Evolutionary conservation across 2,329 filamentous ascomycete species (phyloP).

Genomic region (Cadophora sp.): DNA sequence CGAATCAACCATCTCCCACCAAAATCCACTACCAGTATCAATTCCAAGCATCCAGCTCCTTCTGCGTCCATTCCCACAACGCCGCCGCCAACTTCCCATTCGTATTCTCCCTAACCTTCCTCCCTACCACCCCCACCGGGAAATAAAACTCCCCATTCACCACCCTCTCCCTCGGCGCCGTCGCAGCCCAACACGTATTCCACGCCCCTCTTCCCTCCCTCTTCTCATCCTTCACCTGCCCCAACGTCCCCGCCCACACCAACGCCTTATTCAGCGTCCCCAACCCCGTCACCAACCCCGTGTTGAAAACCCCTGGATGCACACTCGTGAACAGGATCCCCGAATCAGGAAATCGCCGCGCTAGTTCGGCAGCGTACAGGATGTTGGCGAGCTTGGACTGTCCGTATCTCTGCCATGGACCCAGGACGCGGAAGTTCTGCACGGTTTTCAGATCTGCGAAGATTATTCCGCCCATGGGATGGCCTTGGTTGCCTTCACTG

Average conservation of each 20-base stretch:
- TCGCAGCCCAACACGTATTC: conserved; percentile 50
- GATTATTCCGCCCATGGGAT: background rate
- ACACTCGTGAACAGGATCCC: conserved; percentile 47
- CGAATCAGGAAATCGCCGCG: conserved; percentile 44
- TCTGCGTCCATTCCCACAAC: conserved; percentile 36
- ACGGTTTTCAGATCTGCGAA: background rate
- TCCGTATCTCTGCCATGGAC: conserved; percentile 49
- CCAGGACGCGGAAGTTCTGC: conserved; percentile 28
- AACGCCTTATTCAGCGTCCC: conserved; percentile 6
- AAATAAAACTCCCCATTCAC: conserved; percentile 46
- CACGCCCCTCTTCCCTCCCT: conserved; percentile 45
- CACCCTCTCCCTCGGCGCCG: conserved; percentile 29
- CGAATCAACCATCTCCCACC: no score
- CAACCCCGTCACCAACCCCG: background rate
- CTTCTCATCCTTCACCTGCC: conserved; percentile 18
- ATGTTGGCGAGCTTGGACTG: conserved; percentile 57
- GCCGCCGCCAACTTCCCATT: conserved; percentile 40
- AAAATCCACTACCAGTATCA: no score
- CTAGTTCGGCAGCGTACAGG: conserved; percentile 50
- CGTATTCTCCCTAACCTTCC: conserved; percentile 32
- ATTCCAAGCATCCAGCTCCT: conserved; percentile 18
- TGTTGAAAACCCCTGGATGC: conserved; percentile 20
- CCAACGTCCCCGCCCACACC: conserved; percentile 15
- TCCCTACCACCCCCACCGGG: conserved; percentile 43
- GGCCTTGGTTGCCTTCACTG: background rate